A percentile compares a stretch with the other conserved stretches of the same genome.
Conservation (phyloP, 768 basidiomycete genomes). For the Hebeloma cylindrosporum region DNA sequence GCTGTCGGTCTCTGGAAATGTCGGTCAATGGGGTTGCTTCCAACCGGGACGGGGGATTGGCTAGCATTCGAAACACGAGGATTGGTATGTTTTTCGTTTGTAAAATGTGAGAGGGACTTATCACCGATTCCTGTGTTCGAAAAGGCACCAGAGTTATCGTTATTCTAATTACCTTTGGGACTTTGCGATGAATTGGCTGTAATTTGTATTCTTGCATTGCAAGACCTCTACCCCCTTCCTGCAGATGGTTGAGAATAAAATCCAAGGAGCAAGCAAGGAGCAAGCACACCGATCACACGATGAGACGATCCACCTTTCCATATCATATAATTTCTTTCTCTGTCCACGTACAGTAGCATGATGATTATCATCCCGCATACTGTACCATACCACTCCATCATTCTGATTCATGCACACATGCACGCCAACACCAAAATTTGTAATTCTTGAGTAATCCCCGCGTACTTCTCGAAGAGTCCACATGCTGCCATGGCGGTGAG, state of each 20-base stretch:
- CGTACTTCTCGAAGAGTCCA: too few relatives aligned
- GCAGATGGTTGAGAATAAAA: too few relatives aligned
- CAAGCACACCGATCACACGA: too few relatives aligned
- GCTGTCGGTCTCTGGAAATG: constrained; percentile 92
- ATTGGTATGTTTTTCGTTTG: constrained; percentile 43
- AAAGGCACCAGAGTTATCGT: constrained; percentile 47
- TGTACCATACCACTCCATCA: too few relatives aligned
- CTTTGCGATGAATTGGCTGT: not conserved
- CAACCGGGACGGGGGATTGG: constrained; percentile 93
- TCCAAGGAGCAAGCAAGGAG: too few relatives aligned
- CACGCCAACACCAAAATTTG: too few relatives aligned
- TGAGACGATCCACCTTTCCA: too few relatives aligned
- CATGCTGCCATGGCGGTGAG: too few relatives aligned
- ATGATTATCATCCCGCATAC: too few relatives aligned
- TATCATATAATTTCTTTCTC: not conserved
- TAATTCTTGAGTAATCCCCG: too few relatives aligned
- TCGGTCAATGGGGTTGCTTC: constrained; percentile 86
- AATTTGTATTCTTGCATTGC: not conserved
- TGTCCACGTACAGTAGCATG: too few relatives aligned
- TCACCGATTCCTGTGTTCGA: not conserved
- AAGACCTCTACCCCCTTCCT: not conserved
- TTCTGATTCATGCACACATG: too few relatives aligned
- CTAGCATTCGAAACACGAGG: constrained; percentile 87
- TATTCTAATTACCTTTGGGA: constrained; percentile 21
- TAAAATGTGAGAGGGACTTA: not conserved